Conservation (phyloP, 306 rosid species). For the Trifolium pratense region DNA sequence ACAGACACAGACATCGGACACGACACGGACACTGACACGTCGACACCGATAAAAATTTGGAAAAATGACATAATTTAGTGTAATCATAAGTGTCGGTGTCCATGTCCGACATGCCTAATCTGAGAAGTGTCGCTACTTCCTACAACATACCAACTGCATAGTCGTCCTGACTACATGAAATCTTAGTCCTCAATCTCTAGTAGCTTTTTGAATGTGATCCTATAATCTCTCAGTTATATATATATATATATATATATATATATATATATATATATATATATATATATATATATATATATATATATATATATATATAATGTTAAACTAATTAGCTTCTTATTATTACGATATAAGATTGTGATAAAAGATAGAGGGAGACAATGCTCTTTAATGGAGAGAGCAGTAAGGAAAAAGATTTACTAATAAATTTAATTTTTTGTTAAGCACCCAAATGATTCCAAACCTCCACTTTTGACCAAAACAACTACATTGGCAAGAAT, state of each 20-base stretch:
- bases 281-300: background rate
- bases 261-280: background rate
- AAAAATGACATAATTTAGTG: too few species aligned
- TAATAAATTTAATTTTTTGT: conserved; percentile 46
- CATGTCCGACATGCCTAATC: too few species aligned
- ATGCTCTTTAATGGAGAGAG: conserved; percentile 63
- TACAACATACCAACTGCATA: too few species aligned
- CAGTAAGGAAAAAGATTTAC: conserved; percentile 55
- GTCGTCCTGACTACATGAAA: too few species aligned
- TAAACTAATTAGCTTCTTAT: conserved; percentile 38
- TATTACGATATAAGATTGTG: conserved; percentile 45
- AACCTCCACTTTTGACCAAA: conserved; percentile 74
- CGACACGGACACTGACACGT: too few species aligned
- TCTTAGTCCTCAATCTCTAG: background rate
- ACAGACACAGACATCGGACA: too few species aligned
- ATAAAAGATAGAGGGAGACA: conserved; percentile 47
- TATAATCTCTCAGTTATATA: conserved; percentile 1
- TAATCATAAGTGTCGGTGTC: too few species aligned
- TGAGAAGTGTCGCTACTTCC: too few species aligned
- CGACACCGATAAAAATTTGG: too few species aligned
- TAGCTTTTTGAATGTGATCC: conserved; percentile 20
- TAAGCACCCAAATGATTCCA: conserved; percentile 75
- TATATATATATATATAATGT: background rate
- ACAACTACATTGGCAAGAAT: conserved; percentile 46
- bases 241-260: background rate